These are phyloP conservation scores for Malassezia arunalokei DNA, from an alignment of 1,284 basidiomycete genomes.

Conservation along the genomic window DNA sequence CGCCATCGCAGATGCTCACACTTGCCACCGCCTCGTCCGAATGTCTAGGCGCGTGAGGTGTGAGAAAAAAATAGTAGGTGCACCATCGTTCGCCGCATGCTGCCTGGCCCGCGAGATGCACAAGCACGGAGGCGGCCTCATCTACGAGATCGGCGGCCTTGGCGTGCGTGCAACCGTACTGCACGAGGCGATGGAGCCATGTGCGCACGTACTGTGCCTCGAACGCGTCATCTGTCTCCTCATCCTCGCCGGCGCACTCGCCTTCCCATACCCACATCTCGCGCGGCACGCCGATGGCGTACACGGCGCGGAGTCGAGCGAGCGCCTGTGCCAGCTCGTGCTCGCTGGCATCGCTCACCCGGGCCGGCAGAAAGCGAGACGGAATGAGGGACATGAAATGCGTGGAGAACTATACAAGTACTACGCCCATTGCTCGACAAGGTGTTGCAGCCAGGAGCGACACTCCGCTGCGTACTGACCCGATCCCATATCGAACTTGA, in stretches of 20 bases:
- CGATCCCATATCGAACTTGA: background rate
- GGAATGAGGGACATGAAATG: background rate
- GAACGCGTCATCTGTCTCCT: constrained; percentile 4
- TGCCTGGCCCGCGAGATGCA: constrained; percentile 6
- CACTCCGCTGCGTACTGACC: background rate
- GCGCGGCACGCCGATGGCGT: background rate
- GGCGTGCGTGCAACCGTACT: background rate
- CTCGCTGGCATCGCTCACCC: background rate
- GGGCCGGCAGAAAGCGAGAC: constrained; percentile 2
- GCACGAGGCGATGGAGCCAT: constrained; percentile 9
- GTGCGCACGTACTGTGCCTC: constrained; percentile 8
- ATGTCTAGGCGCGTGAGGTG: background rate
- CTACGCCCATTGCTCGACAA: background rate
- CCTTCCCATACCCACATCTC: constrained; percentile 5
- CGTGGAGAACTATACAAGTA: background rate
- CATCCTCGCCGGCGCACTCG: background rate
- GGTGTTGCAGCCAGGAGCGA: background rate
- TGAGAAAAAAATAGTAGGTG: constrained; percentile 9
- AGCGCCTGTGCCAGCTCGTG: background rate
- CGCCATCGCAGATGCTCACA: constrained; percentile 24
- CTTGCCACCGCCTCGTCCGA: background rate
- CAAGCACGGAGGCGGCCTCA: constrained; percentile 5
- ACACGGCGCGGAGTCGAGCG: background rate
- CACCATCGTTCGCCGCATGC: background rate
- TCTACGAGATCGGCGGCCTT: constrained; percentile 1